A percentile compares a stretch with the other conserved stretches of the same genome.
Evolutionary conservation across 2,329 filamentous ascomycete species (phyloP).

Genomic region (Trichophyton benhamiae): DNA sequence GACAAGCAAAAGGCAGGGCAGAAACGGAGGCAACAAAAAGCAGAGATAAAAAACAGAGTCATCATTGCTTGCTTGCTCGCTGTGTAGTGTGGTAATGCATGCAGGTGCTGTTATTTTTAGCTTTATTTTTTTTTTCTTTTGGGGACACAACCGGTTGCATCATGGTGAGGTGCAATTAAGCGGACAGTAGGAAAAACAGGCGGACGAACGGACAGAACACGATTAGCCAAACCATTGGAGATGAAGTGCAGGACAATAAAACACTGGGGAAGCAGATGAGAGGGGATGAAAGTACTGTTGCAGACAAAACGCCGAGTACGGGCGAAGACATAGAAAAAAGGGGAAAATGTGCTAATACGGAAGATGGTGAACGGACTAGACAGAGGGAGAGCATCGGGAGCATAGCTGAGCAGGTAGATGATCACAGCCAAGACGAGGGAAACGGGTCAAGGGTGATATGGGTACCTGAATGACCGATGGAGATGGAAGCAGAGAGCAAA

Average conservation of each 20-base stretch:
- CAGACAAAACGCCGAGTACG: background rate
- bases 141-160: background rate
- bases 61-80: slow-evolving; percentile 3
- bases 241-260: background rate
- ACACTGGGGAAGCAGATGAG: background rate
- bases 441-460: background rate
- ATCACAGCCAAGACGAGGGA: background rate
- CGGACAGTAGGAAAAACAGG: background rate
- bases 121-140: background rate
- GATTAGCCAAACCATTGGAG: background rate
- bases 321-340: background rate
- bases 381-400: background rate
- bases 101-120: background rate
- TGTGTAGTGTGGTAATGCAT: background rate
- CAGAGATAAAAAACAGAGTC: background rate
- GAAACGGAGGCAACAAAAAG: no score
- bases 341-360: background rate
- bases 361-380: background rate
- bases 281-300: background rate
- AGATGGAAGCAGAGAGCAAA: background rate
- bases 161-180: background rate
- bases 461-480: background rate
- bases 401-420: background rate
- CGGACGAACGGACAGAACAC: background rate
- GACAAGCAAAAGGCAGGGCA: background rate